phyloP scores from a whole-genome alignment of 2,329 filamentous ascomycete species.

The Intubia oerlemansii region DNA sequence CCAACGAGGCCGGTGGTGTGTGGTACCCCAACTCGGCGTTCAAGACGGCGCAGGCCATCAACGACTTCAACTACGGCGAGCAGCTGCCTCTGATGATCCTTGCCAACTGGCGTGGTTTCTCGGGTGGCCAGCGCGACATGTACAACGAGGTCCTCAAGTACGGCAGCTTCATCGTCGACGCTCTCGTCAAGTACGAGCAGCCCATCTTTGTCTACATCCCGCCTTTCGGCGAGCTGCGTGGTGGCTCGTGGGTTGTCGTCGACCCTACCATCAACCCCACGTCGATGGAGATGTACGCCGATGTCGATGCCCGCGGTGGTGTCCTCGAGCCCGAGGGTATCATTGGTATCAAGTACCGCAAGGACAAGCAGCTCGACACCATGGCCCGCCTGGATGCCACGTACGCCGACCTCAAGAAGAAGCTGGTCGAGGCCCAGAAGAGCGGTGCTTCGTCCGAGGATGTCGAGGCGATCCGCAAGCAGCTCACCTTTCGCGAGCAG shows the following conservation, averaged over 20 bases:
- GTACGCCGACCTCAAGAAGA: constrained; percentile 69
- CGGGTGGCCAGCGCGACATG: constrained; percentile 97
- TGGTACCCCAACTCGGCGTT: constrained; percentile 99
- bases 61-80: constrained; percentile 97
- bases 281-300: constrained; percentile 98
- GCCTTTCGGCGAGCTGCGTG: constrained; percentile 86
- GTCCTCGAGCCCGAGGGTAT: constrained; percentile 97
- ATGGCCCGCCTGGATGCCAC: constrained; percentile 82
- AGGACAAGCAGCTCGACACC: constrained; percentile 89
- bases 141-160: constrained; percentile 99
- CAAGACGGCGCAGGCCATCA: constrained; percentile 98
- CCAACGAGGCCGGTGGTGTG: constrained; percentile 88
- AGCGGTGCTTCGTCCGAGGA: constrained; percentile 51
- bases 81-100: constrained; percentile 97
- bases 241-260: constrained; percentile 97
- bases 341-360: constrained; percentile 95
- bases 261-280: constrained; percentile 95
- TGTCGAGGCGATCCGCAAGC: constrained; percentile 55
- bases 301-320: constrained; percentile 85
- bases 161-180: constrained; percentile 96
- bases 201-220: constrained; percentile 98
- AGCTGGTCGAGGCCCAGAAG: constrained; percentile 33
- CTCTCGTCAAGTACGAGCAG: constrained; percentile 95
- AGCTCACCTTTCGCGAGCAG: constrained; percentile 74
- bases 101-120: constrained; percentile 99